These are phyloP conservation scores for Rhynchosporium graminicola DNA, from an alignment of 2,329 filamentous ascomycete genomes.

Conservation along the genomic window DNA sequence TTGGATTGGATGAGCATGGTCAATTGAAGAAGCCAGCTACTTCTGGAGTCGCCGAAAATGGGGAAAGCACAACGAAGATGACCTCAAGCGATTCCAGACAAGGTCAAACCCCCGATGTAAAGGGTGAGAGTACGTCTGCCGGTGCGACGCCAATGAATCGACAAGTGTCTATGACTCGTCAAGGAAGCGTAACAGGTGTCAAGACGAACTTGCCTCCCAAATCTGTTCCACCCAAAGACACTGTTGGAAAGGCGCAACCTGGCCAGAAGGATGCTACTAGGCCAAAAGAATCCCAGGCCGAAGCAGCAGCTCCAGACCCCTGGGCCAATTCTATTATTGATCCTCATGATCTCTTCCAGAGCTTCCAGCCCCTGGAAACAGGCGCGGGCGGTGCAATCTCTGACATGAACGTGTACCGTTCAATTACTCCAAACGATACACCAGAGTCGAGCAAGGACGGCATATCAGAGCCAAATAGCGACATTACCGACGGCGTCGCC, in stretches of 20 bases:
- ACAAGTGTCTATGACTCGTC: constrained; percentile 50
- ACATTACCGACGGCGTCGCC: constrained; percentile 56
- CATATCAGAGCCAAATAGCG: constrained; percentile 61
- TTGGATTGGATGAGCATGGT: constrained; percentile 58
- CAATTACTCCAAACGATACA: constrained; percentile 62
- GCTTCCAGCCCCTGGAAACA: constrained; percentile 46
- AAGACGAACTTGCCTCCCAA: constrained; percentile 40
- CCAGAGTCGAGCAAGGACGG: constrained; percentile 65
- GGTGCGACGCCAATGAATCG: constrained; percentile 53
- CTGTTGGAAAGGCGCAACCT: constrained; percentile 27
- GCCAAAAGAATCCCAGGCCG: constrained; percentile 36
- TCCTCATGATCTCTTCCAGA: constrained; percentile 51
- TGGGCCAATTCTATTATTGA: constrained; percentile 54
- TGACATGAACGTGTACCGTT: constrained; percentile 55
- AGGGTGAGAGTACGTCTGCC: constrained; percentile 39
- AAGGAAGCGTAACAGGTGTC: constrained; percentile 48
- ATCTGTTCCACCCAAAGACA: constrained; percentile 29
- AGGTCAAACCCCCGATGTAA: constrained; percentile 48
- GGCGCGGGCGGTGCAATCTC: constrained; percentile 51
- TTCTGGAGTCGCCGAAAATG: constrained; percentile 8
- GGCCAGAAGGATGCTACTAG: constrained; percentile 34
- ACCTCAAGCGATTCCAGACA: constrained; percentile 35
- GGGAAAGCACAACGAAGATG: constrained; percentile 44
- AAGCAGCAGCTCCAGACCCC: constrained; percentile 27
- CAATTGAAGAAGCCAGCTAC: constrained; percentile 27